phyloP scores from a whole-genome alignment of 2,329 filamentous ascomycete genomes.

The Dendryphion nanum region DNA sequence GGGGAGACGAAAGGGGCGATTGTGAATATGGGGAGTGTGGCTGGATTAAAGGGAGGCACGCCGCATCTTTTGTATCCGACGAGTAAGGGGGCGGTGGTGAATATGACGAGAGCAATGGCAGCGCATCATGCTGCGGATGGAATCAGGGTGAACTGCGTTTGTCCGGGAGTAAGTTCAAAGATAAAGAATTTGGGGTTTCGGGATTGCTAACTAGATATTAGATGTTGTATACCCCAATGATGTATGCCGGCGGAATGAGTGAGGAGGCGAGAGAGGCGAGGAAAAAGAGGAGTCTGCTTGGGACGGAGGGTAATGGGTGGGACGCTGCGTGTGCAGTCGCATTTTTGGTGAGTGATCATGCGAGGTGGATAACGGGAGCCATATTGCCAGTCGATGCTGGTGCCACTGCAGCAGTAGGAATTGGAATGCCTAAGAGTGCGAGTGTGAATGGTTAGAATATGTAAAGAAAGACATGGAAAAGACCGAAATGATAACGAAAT shows the following conservation, averaged over 20 bases:
- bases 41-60: constrained; percentile 56
- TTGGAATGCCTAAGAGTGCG: constrained; percentile 21
- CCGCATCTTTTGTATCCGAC: constrained; percentile 55
- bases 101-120: constrained; percentile 58
- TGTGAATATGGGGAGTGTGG: constrained; percentile 64
- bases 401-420: constrained; percentile 25
- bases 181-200: background rate
- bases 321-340: constrained; percentile 52
- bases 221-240: constrained; percentile 58
- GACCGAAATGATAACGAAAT: too few species aligned
- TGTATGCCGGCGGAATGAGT: constrained; percentile 52
- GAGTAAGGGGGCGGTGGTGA: constrained; percentile 54
- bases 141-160: constrained; percentile 57
- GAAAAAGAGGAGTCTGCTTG: constrained; percentile 51
- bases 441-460: constrained; percentile 22
- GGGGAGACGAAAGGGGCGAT: constrained; percentile 49
- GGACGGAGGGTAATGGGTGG: constrained; percentile 56
- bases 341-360: constrained; percentile 54
- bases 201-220: constrained; percentile 2
- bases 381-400: constrained; percentile 31
- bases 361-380: constrained; percentile 50
- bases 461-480: too few species aligned
- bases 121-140: constrained; percentile 52
- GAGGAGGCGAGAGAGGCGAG: constrained; percentile 50
- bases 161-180: constrained; percentile 42